A percentile compares a stretch with the other conserved stretches of the same genome.
phyloP scores from a whole-genome alignment of 192 early-diverging fungal genomes.

The Irineochytrium annulatum region DNA sequence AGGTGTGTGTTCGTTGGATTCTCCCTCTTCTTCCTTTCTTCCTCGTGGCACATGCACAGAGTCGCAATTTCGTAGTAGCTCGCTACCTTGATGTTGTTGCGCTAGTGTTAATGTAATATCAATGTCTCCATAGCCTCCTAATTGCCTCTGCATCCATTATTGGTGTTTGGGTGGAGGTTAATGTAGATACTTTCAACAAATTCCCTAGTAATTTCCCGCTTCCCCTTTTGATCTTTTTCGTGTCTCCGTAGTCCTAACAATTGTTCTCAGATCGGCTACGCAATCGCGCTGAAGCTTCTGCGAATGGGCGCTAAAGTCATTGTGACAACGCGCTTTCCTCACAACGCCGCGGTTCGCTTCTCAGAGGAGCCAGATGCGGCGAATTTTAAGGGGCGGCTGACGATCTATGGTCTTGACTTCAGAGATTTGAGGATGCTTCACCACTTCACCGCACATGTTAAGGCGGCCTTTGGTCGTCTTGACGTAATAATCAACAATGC shows the following conservation, averaged over 20 bases:
- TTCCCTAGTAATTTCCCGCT: not conserved
- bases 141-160: constrained; percentile 4
- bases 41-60: constrained; percentile 23
- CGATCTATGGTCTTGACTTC: constrained; percentile 54
- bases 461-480: constrained; percentile 32
- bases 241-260: not conserved
- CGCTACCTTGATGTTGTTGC: constrained; percentile 23
- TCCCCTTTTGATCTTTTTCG: constrained; percentile 5
- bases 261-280: constrained; percentile 46
- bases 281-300: constrained; percentile 50
- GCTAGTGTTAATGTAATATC: constrained; percentile 31
- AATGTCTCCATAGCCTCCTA: constrained; percentile 16
- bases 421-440: constrained; percentile 50
- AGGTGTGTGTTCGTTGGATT: constrained; percentile 22
- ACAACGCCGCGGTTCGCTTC: constrained; percentile 47
- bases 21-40: not conserved
- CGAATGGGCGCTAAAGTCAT: constrained; percentile 54
- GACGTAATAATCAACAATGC: constrained; percentile 61
- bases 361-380: constrained; percentile 42
- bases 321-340: constrained; percentile 51
- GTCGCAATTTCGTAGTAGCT: constrained; percentile 27
- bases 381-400: constrained; percentile 31
- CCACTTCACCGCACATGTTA: constrained; percentile 45
- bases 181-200: not conserved
- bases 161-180: not conserved